A percentile compares a stretch with the other conserved stretches of the same genome.
phyloP scores from a whole-genome alignment of 768 basidiomycete species.

The Tulasnella sp. region DNA sequence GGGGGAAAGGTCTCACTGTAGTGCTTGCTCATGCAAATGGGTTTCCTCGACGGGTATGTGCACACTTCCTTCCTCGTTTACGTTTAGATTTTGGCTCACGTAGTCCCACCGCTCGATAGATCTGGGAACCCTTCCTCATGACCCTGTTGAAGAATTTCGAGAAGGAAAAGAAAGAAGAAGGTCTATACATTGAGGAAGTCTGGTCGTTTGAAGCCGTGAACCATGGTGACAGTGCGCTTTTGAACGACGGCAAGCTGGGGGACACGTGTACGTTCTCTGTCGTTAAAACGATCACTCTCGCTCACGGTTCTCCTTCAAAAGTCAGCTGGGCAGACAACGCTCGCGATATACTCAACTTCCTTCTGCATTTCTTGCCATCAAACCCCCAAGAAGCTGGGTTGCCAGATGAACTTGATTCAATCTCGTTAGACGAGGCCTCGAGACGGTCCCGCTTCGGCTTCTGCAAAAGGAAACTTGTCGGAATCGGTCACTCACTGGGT shows the following conservation, averaged over 20 bases:
- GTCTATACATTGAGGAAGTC: conserved; percentile 61
- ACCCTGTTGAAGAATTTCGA: conserved; percentile 51
- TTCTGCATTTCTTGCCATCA: conserved; percentile 65
- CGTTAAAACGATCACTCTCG: background rate
- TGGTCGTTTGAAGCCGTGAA: conserved; percentile 85
- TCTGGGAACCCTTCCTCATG: conserved; percentile 72
- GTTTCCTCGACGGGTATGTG: conserved; percentile 79
- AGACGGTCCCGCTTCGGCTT: conserved; percentile 56
- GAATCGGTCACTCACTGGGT: conserved; percentile 83
- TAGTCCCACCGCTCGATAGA: conserved; percentile 50
- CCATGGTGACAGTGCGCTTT: conserved; percentile 79
- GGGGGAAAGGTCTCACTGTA: conserved; percentile 60
- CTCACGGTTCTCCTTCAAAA: conserved; percentile 40
- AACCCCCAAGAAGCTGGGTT: conserved; percentile 46
- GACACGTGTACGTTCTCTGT: conserved; percentile 57
- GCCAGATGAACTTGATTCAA: conserved; percentile 58
- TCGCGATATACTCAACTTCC: conserved; percentile 78
- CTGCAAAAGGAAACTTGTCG: conserved; percentile 58
- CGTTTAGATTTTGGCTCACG: background rate
- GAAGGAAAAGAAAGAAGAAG: conserved; percentile 41
- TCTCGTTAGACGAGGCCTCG: conserved; percentile 50
- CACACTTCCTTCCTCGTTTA: background rate
- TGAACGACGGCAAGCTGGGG: conserved; percentile 64
- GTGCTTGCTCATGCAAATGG: conserved; percentile 86
- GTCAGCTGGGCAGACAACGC: conserved; percentile 79